Base-by-base conservation (phyloP, 2,329 filamentous ascomycete species). In the Verticillium alfalfae region DNA sequence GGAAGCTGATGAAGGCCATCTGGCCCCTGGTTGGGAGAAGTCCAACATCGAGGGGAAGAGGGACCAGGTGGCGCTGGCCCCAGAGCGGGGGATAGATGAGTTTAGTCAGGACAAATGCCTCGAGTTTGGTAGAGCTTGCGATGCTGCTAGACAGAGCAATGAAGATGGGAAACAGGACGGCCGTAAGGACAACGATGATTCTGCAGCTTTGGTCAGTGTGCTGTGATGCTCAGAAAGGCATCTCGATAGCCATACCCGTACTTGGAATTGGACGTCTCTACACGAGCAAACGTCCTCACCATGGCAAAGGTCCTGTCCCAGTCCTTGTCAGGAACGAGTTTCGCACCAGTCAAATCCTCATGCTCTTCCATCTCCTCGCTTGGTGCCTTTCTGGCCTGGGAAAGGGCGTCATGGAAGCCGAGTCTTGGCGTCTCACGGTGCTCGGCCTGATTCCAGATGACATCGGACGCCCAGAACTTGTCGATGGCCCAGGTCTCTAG, bases 91-190 rank as follows among this genome's bases (percentile, higher is more conserved):
- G 74, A 22, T 73, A 66, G 37, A 72, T 66, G 34, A 74, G 41
- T 37, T 72, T 64, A 52, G 58, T 57, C 55, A 62, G 34, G 22
- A 58, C 4, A 49, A 49, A 60, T 0, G 61, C 49, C 18, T 57
- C 45, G 34, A 55, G 60, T 7, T 12, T 45, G 0, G 63, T 64
- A 2, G 73, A 70, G 8, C 68, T 65, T 0, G 75, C 70, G 1
- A 78, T n/a, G 63, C 73, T 75, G 15, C 74, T 71, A n/a, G 73
- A 56, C 0, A 76, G 64, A 1, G 75, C 76, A 0, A 73, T 60
- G 6, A 64, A 45, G 15, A 75, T 65, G 3, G 73, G 73, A 18
- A 74, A 66, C 6, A 71, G 67, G 12, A 75, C 66, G 15, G 72
- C 71, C 16, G 71, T 65, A 52, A 73, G 58, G 22, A 67, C 65